These are phyloP conservation scores for Dactylella cylindrospora DNA, from an alignment of 2,329 filamentous ascomycete genomes.

Conservation along the genomic window DNA sequence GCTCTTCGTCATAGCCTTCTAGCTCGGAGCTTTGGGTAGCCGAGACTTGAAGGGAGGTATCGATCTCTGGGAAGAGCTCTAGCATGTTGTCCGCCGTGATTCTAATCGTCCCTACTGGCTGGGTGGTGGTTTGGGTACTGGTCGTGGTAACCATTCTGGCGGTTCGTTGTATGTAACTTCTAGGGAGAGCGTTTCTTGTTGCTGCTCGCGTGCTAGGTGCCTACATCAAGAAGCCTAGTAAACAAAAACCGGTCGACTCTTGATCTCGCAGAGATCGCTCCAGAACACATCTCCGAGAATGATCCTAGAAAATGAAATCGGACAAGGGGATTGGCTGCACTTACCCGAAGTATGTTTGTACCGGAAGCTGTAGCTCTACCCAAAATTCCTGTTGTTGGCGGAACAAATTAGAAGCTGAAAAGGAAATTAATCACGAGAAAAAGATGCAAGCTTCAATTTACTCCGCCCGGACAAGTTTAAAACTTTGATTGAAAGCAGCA, in stretches of 20 bases:
- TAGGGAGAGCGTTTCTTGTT: conserved; percentile 5
- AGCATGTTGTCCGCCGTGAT: conserved; percentile 86
- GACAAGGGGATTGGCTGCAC: conserved; percentile 23
- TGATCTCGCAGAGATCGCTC: too few relatives aligned
- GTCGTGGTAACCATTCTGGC: conserved; percentile 51
- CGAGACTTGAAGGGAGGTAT: conserved; percentile 65
- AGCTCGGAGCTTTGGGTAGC: conserved; percentile 70
- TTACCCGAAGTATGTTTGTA: conserved; percentile 26
- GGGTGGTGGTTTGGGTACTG: conserved; percentile 53
- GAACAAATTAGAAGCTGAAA: conserved; percentile 3
- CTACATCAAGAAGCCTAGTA: conserved; percentile 15
- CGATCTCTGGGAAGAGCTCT: conserved; percentile 77
- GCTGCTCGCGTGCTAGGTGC: conserved; percentile 23
- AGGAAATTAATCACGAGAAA: not conserved
- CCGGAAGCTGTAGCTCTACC: conserved; percentile 6
- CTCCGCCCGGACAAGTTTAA: too few relatives aligned
- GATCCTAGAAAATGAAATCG: too few relatives aligned
- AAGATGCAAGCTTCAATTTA: not conserved
- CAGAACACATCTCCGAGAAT: too few relatives aligned
- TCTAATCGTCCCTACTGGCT: conserved; percentile 52
- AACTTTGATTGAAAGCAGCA: too few relatives aligned
- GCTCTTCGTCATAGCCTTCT: conserved; percentile 92
- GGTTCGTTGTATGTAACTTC: conserved; percentile 10
- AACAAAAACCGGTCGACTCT: too few relatives aligned
- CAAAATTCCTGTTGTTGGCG: conserved; percentile 1